Evolutionary conservation across 2,329 filamentous ascomycete species (phyloP).

Genomic region (Claviceps africana): DNA sequence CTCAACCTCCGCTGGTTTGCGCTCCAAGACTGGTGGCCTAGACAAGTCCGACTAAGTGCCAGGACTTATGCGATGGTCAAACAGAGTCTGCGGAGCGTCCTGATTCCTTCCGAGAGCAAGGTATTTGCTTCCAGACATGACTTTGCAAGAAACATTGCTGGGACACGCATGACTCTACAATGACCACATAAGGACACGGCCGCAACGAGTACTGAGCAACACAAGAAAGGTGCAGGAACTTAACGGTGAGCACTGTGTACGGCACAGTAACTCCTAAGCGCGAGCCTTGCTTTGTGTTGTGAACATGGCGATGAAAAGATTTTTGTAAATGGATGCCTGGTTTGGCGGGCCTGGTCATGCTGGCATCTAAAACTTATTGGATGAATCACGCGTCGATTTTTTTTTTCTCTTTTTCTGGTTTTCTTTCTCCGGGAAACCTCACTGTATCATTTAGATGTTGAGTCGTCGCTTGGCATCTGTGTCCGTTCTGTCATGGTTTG

Average conservation of each 20-base stretch:
- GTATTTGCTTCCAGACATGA: not conserved
- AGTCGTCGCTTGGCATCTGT: constrained; percentile 3
- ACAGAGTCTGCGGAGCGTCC: not conserved
- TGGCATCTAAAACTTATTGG: not conserved
- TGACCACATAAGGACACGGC: not conserved
- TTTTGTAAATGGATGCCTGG: not conserved
- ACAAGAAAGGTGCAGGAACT: not conserved
- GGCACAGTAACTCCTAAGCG: not conserved
- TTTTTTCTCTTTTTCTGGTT: not conserved
- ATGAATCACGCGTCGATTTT: not conserved
- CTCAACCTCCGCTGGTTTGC: constrained; percentile 74
- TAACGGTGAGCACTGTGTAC: not conserved
- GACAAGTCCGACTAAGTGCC: constrained; percentile 51
- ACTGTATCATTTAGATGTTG: not conserved
- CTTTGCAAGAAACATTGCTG: not conserved
- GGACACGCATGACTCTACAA: not conserved
- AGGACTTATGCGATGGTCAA: constrained; percentile 1
- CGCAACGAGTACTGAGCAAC: not conserved
- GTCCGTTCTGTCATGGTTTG: not conserved
- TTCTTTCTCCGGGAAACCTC: no score
- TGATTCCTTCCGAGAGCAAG: not conserved
- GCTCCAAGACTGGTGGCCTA: constrained; percentile 69
- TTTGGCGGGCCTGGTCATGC: not conserved
- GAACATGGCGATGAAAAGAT: not conserved
- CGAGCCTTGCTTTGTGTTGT: not conserved